Percentiles rank a stretch among this genome's conserved stretches.
These are phyloP conservation scores for Agroathelia rolfsii DNA, from an alignment of 1,284 basidiomycete species.

Conservation along the genomic window DNA sequence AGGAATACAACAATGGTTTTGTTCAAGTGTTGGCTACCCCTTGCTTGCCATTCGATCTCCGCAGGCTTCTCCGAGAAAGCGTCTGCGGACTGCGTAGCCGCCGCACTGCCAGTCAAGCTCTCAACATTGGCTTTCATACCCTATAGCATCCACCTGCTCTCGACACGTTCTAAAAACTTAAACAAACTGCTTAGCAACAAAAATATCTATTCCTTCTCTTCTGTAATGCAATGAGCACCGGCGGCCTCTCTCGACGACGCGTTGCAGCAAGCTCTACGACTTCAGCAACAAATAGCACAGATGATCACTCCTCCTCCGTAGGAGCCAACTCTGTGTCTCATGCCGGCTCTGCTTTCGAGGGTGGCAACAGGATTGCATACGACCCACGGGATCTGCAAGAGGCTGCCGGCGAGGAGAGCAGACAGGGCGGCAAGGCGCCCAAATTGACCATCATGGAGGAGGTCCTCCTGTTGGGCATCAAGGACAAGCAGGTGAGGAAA, in stretches of 20 bases:
- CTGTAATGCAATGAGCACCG: conserved; percentile 25
- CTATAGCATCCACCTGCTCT: no score
- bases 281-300: conserved; percentile 23
- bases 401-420: conserved; percentile 58
- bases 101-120: no score
- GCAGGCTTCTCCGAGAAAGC: no score
- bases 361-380: conserved; percentile 81
- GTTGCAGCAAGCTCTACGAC: conserved; percentile 29
- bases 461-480: conserved; percentile 82
- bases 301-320: conserved; percentile 19
- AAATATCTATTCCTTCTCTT: no score
- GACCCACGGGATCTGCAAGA: conserved; percentile 88
- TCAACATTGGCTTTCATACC: no score
- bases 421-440: conserved; percentile 66
- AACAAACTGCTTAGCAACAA: no score
- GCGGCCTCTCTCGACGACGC: conserved; percentile 44
- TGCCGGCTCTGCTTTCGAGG: conserved; percentile 74
- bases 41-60: no score
- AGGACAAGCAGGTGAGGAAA: conserved; percentile 83
- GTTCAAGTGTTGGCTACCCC: no score
- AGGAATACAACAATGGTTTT: no score
- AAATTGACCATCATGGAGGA: conserved; percentile 95
- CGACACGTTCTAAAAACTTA: no score
- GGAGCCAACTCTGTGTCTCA: conserved; percentile 28
- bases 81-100: no score